These are phyloP conservation scores for Ambrosia hybrid DNA, from an alignment of 140 eudicot species.

Conservation along the genomic window DNA sequence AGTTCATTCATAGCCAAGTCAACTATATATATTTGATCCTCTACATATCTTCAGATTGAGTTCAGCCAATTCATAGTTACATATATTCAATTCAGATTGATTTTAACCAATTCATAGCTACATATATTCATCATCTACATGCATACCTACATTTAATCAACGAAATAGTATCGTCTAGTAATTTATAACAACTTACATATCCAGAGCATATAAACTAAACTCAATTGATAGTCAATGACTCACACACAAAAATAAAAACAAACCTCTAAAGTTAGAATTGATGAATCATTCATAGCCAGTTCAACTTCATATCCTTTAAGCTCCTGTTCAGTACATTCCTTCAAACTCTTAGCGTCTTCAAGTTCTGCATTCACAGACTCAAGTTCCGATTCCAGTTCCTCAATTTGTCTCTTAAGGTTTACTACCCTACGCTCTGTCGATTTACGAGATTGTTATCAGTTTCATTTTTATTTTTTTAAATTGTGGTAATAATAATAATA, in stretches of 20 bases:
- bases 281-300: slow-evolving; percentile 58
- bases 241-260: background rate
- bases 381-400: slow-evolving; percentile 50
- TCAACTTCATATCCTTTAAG: slow-evolving; percentile 79
- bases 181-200: background rate
- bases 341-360: slow-evolving; percentile 55
- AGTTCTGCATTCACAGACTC: slow-evolving; percentile 46
- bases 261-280: slow-evolving; percentile 79
- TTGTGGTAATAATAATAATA: too few relatives aligned
- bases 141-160: slow-evolving; percentile 8
- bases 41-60: too few relatives aligned
- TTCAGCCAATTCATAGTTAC: too few relatives aligned
- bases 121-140: slow-evolving; percentile 1
- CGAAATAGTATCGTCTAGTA: slow-evolving; percentile 4
- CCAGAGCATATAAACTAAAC: slow-evolving; percentile 7
- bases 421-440: slow-evolving; percentile 60
- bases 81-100: too few relatives aligned
- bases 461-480: background rate
- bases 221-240: background rate
- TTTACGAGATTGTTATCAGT: slow-evolving; percentile 17
- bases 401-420: slow-evolving; percentile 52
- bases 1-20: too few relatives aligned
- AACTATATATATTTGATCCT: too few relatives aligned
- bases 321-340: slow-evolving; percentile 69
- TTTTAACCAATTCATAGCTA: too few relatives aligned